Percentiles rank a stretch among this genome's conserved stretches.
Conservation (phyloP, 139 green algal genomes). For the Chlamydomonas urium region DNA sequence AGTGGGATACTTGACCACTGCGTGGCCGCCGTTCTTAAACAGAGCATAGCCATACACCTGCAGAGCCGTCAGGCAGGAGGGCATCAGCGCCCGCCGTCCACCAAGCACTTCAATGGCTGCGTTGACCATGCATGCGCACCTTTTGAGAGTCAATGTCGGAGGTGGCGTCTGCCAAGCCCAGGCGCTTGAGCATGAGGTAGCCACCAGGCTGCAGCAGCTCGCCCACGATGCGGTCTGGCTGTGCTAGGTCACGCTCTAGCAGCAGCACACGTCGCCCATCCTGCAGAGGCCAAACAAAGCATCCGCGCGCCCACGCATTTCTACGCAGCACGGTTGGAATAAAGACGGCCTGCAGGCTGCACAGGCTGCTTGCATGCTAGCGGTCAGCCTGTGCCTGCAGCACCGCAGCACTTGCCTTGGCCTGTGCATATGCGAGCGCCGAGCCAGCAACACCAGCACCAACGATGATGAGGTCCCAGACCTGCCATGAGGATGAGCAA, state of each 20-base stretch:
- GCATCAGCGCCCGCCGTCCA: background rate
- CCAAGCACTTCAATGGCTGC: no score
- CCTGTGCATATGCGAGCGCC: slow-evolving; percentile 83
- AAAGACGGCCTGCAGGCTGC: no score
- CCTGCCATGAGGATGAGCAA: no score
- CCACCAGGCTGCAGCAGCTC: slow-evolving; percentile 97
- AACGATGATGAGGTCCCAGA: slow-evolving; percentile 92
- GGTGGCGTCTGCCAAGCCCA: slow-evolving; percentile 78
- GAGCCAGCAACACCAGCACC: slow-evolving; percentile 88
- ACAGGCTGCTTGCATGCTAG: no score
- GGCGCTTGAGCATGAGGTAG: slow-evolving; percentile 85
- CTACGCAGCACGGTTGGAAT: no score
- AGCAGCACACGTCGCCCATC: slow-evolving; percentile 79
- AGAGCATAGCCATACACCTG: slow-evolving; percentile 93
- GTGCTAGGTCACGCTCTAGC: slow-evolving; percentile 84
- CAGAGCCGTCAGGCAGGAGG: no score
- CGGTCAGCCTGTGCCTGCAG: no score
- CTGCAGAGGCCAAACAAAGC: slow-evolving; percentile 20
- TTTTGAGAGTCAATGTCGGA: slow-evolving; percentile 88
- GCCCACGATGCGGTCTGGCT: slow-evolving; percentile 97
- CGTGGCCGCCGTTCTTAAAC: slow-evolving; percentile 81
- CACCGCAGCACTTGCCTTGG: slow-evolving; percentile 59
- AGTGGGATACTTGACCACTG: slow-evolving; percentile 79
- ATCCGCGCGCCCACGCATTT: no score
- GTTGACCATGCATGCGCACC: slow-evolving; percentile 30